phyloP scores from a whole-genome alignment of 129 eudicot genomes.

The Oenanthe sinensis region DNA sequence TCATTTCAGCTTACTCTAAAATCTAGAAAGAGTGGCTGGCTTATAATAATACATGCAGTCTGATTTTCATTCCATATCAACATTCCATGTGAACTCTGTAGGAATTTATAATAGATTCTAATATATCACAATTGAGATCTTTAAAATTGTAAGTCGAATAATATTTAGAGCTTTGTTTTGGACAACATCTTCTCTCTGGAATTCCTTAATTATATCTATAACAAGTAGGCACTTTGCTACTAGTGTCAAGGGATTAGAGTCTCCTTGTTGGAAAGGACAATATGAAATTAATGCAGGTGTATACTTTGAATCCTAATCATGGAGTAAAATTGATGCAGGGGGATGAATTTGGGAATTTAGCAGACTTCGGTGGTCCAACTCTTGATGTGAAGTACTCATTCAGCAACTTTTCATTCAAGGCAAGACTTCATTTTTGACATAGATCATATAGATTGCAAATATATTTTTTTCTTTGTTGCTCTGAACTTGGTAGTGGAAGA shows the following conservation, averaged over 20 bases:
- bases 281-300: neutral
- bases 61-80: neutral
- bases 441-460: neutral
- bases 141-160: neutral
- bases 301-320: neutral
- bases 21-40: neutral
- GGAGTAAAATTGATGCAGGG: conserved; percentile 34
- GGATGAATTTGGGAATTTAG: conserved; percentile 68
- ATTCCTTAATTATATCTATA: neutral
- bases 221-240: neutral
- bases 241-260: neutral
- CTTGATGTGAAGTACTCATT: conserved; percentile 61
- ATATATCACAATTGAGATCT: no score
- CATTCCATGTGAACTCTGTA: neutral
- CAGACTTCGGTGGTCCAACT: conserved; percentile 52
- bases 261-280: neutral
- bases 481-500: neutral
- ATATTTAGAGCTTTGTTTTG: neutral
- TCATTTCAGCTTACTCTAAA: neutral
- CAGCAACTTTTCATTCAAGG: conserved; percentile 97
- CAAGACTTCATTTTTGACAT: conserved; percentile 14
- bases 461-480: neutral
- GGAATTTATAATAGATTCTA: neutral
- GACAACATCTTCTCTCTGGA: neutral
- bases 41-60: neutral